phyloP scores from a whole-genome alignment of 202 grass and related monocot genomes.

The Dendrocalamus latiflorus region DNA sequence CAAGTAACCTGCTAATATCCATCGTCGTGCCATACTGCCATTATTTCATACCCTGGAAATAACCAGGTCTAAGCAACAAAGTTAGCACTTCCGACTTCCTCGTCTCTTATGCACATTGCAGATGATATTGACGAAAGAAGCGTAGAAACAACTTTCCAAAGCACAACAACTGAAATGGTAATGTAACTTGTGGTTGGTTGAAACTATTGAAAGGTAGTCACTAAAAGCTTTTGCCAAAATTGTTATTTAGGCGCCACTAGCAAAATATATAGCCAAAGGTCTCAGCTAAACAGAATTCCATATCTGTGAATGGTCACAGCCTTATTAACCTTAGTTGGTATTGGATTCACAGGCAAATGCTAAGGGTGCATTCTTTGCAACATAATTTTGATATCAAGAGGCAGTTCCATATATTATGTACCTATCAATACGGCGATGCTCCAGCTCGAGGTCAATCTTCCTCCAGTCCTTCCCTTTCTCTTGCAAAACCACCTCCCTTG shows the following conservation, averaged over 20 bases:
- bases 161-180: background rate
- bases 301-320: background rate
- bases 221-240: background rate
- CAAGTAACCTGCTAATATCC: background rate
- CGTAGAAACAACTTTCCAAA: background rate
- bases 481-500: slow-evolving; percentile 64
- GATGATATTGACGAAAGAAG: background rate
- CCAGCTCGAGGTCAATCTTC: slow-evolving; percentile 71
- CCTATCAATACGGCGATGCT: slow-evolving; percentile 62
- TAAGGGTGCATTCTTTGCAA: background rate
- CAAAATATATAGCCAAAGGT: background rate
- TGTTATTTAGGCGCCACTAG: background rate
- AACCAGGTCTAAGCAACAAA: background rate
- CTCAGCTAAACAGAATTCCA: background rate
- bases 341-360: background rate
- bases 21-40: background rate
- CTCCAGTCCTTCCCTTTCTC: slow-evolving; percentile 78
- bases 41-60: background rate
- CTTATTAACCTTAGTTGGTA: background rate
- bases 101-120: background rate
- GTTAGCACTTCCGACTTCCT: background rate
- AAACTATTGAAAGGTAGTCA: background rate
- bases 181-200: background rate
- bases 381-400: background rate
- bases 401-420: background rate